Conservation (phyloP, 1,284 basidiomycete genomes). For the Xanthoconium separans region DNA sequence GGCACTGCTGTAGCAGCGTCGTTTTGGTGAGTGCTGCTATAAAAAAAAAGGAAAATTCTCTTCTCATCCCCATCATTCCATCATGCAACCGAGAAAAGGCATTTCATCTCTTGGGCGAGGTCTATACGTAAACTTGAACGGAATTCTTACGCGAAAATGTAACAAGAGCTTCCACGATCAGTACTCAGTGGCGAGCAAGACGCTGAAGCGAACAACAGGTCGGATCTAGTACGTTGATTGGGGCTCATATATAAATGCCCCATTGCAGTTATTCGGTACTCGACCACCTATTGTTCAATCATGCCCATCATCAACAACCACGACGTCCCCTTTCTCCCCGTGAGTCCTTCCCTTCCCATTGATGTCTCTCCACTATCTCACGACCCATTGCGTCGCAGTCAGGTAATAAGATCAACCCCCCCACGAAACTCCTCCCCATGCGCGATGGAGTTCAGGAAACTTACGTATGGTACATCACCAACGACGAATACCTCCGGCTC, state of each 20-base stretch:
- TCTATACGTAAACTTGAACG: too few species aligned
- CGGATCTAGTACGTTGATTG: too few species aligned
- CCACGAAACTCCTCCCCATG: constrained; percentile 1
- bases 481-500: constrained; percentile 20
- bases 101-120: too few species aligned
- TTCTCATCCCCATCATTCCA: background rate
- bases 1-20: too few species aligned
- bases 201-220: background rate
- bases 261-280: background rate
- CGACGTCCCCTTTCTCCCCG: constrained; percentile 14
- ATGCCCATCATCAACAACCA: constrained; percentile 12
- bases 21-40: background rate
- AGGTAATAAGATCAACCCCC: constrained; percentile 9
- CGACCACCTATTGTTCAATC: background rate
- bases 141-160: background rate
- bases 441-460: background rate
- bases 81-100: background rate
- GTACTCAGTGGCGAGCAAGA: background rate
- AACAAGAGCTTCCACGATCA: background rate
- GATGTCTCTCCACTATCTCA: background rate
- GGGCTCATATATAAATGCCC: background rate
- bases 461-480: constrained; percentile 21
- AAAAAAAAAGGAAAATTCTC: background rate
- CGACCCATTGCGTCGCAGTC: background rate
- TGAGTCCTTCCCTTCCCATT: background rate